phyloP scores from a whole-genome alignment of 192 early-diverging fungal species.

The Coemansia umbellata region DNA sequence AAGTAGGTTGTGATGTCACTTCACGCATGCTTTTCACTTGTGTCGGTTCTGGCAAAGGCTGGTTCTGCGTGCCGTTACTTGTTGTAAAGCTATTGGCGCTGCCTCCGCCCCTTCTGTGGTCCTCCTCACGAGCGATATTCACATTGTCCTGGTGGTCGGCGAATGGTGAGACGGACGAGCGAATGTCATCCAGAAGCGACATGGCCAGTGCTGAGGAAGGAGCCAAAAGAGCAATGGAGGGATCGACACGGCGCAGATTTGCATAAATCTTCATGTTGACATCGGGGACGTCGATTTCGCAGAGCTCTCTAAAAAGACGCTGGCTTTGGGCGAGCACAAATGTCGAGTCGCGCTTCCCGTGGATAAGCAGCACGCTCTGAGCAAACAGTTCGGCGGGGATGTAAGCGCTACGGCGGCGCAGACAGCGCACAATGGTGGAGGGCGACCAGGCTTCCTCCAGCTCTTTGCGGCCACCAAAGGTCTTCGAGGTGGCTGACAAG shows the following conservation, averaged over 20 bases:
- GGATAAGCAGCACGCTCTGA: conserved; percentile 38
- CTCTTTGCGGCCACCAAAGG: conserved; percentile 24
- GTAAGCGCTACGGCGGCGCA: conserved; percentile 34
- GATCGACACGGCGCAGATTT: conserved; percentile 47
- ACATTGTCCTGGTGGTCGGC: neutral
- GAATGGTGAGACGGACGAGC: conserved; percentile 25
- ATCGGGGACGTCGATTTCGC: conserved; percentile 42
- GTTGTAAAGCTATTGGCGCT: neutral
- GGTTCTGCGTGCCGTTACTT: no score
- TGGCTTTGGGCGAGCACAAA: conserved; percentile 50
- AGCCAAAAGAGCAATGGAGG: conserved; percentile 45
- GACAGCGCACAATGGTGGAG: conserved; percentile 24
- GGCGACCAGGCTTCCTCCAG: conserved; percentile 51
- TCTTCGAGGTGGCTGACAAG: conserved; percentile 31
- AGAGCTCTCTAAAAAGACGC: conserved; percentile 45
- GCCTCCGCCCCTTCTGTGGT: neutral
- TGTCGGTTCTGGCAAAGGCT: no score
- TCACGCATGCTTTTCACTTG: no score
- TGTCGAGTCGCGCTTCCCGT: conserved; percentile 46
- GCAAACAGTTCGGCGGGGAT: conserved; percentile 44
- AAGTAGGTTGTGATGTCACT: no score
- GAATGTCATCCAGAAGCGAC: conserved; percentile 50
- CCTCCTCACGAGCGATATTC: neutral
- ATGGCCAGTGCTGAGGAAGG: conserved; percentile 43
- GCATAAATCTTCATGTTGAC: conserved; percentile 53